A percentile compares a stretch with the other conserved stretches of the same genome.
Evolutionary conservation across 2,329 filamentous ascomycete species (phyloP).

Genomic region (Fusarium denticulatum): DNA sequence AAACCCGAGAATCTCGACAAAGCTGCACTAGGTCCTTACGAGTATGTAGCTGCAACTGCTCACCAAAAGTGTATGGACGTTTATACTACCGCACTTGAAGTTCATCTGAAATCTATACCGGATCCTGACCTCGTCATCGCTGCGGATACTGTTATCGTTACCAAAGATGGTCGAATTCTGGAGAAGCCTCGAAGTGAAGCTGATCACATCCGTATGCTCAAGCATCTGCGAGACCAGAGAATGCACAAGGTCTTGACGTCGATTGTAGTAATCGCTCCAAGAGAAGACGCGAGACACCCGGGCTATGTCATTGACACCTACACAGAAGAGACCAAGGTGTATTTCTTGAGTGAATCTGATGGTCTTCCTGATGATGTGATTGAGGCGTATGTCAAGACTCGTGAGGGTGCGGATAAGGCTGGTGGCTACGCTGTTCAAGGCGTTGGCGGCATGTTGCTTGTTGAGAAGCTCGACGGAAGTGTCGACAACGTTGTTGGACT

Average conservation of each 20-base stretch:
- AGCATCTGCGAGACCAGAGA: constrained; percentile 78
- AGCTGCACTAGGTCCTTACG: constrained; percentile 75
- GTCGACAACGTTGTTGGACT: constrained; percentile 96
- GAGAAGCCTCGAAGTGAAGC: constrained; percentile 89
- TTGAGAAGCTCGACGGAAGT: constrained; percentile 88
- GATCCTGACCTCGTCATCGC: constrained; percentile 89
- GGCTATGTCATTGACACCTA: constrained; percentile 85
- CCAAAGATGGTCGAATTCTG: constrained; percentile 77
- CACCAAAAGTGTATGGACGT: constrained; percentile 84
- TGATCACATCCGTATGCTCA: constrained; percentile 86
- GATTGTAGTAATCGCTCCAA: constrained; percentile 82
- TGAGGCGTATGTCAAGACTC: constrained; percentile 78
- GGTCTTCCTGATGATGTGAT: constrained; percentile 82
- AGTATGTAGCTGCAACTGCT: constrained; percentile 92
- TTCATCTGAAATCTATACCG: constrained; percentile 55
- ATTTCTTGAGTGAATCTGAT: constrained; percentile 74
- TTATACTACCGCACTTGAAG: constrained; percentile 59
- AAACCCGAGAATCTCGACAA: constrained; percentile 90
- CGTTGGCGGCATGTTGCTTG: constrained; percentile 82
- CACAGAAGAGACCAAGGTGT: constrained; percentile 92
- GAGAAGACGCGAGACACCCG: constrained; percentile 81
- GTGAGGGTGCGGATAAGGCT: constrained; percentile 95
- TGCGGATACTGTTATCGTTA: constrained; percentile 90
- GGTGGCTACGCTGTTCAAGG: constrained; percentile 96
- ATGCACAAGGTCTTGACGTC: constrained; percentile 88